These are phyloP conservation scores for Heimioporus retisporus DNA, from an alignment of 1,284 basidiomycete species.

Conservation along the genomic window DNA sequence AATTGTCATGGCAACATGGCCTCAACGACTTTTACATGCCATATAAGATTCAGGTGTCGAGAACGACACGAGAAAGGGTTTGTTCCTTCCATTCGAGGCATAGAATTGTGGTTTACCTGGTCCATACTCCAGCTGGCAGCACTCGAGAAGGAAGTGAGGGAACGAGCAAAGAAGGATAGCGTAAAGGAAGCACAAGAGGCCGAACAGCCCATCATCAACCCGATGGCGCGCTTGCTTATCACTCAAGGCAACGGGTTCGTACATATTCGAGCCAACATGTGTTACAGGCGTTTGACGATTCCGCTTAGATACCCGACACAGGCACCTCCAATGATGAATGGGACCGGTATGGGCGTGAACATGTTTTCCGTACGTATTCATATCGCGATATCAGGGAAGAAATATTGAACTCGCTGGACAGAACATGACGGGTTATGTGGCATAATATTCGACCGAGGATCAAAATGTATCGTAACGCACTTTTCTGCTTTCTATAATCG, in stretches of 20 bases:
- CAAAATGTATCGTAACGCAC: constrained; percentile 39
- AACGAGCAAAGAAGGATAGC: constrained; percentile 83
- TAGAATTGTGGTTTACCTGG: constrained; percentile 23
- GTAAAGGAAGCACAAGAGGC: constrained; percentile 90
- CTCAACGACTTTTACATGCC: constrained; percentile 98
- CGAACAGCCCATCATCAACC: constrained; percentile 86
- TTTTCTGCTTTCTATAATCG: constrained; percentile 37
- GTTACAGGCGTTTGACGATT: constrained; percentile 7
- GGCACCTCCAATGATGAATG: constrained; percentile 57
- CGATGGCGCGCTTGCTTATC: constrained; percentile 69
- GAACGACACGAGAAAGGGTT: constrained; percentile 78
- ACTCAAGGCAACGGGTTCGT: constrained; percentile 75
- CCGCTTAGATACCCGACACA: constrained; percentile 52
- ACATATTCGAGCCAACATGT: constrained; percentile 1
- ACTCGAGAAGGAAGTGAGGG: constrained; percentile 88
- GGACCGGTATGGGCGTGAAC: constrained; percentile 46
- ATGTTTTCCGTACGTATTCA: constrained; percentile 55
- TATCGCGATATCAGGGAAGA: background rate
- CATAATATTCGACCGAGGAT: constrained; percentile 13
- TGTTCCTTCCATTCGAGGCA: constrained; percentile 23
- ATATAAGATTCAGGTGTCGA: constrained; percentile 90
- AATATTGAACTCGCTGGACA: constrained; percentile 27
- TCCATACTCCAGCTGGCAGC: constrained; percentile 62
- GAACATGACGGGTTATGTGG: constrained; percentile 45
- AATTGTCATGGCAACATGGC: constrained; percentile 95